Conservation (phyloP, 2,329 filamentous ascomycete genomes). For the Nigrospora oryzae region DNA sequence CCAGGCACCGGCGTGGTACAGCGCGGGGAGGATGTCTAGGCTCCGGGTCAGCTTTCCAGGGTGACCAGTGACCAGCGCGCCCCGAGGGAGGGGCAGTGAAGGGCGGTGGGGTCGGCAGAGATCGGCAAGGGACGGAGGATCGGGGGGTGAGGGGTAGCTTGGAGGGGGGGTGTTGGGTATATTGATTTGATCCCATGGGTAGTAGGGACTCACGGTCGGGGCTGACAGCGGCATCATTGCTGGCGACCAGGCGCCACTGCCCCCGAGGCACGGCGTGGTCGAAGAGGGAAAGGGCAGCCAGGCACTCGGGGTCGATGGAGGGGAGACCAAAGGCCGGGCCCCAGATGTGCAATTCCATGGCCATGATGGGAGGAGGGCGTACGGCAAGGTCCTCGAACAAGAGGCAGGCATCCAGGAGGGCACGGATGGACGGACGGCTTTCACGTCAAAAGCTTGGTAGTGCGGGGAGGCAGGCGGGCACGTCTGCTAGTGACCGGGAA, state of each 20-base stretch:
- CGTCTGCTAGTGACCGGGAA: too few relatives aligned
- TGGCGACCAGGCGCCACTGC: constrained; percentile 62
- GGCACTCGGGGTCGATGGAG: constrained; percentile 86
- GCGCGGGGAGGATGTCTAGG: constrained; percentile 45
- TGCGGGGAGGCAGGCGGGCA: too few relatives aligned
- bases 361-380: constrained; percentile 14
- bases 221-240: constrained; percentile 63
- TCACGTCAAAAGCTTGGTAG: too few relatives aligned
- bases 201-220: constrained; percentile 52
- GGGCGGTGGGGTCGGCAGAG: not conserved
- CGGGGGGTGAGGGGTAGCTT: not conserved
- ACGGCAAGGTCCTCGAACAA: not conserved
- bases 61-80: not conserved
- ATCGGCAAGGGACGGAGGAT: not conserved
- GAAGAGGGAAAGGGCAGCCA: constrained; percentile 74
- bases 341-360: constrained; percentile 79
- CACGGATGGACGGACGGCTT: too few relatives aligned
- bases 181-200: constrained; percentile 1
- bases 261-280: constrained; percentile 50
- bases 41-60: constrained; percentile 12
- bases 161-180: constrained; percentile 16
- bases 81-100: too few relatives aligned
- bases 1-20: constrained; percentile 43
- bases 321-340: constrained; percentile 81
- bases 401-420: too few relatives aligned